These are phyloP conservation scores for Pythium coloratum DNA, from an alignment of 352 stramenopile species.

Conservation along the genomic window DNA sequence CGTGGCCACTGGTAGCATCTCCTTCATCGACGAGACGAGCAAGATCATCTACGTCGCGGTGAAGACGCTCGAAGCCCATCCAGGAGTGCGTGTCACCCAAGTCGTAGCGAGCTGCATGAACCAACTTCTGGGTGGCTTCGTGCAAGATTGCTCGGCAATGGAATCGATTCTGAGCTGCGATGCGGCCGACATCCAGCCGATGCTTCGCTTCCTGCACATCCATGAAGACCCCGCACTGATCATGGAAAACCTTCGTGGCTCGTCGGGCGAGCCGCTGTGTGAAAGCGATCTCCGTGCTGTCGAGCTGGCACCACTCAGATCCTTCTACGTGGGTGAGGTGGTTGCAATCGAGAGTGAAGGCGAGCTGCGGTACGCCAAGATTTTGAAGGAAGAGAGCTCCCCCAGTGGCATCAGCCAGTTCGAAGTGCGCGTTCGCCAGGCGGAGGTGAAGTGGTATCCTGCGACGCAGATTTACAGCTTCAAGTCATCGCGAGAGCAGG, in stretches of 20 bases:
- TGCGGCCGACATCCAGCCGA: slow-evolving; percentile 41
- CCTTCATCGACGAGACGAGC: slow-evolving; percentile 47
- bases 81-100: slow-evolving; percentile 47
- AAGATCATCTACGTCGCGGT: slow-evolving; percentile 57
- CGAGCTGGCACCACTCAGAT: slow-evolving; percentile 62
- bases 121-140: slow-evolving; percentile 54
- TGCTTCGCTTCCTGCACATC: slow-evolving; percentile 62
- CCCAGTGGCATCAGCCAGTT: slow-evolving; percentile 47
- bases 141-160: slow-evolving; percentile 63
- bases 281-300: slow-evolving; percentile 46
- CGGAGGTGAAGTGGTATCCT: slow-evolving; percentile 36
- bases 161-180: slow-evolving; percentile 69
- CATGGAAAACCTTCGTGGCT: slow-evolving; percentile 64
- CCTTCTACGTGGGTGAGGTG: slow-evolving; percentile 69
- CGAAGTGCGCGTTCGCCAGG: slow-evolving; percentile 59
- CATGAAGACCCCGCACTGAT: slow-evolving; percentile 65
- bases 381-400: slow-evolving; percentile 44
- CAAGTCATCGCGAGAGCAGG: slow-evolving; percentile 41
- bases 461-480: slow-evolving; percentile 78
- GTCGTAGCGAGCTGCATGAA: slow-evolving; percentile 71
- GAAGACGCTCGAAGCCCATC: slow-evolving; percentile 33
- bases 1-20: slow-evolving; percentile 46
- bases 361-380: slow-evolving; percentile 60
- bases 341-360: slow-evolving; percentile 57
- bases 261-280: slow-evolving; percentile 50